Percentiles rank a stretch among this genome's conserved stretches.
These are phyloP conservation scores for Colletotrichum sp. DNA, from an alignment of 2,329 filamentous ascomycete species.

Conservation along the genomic window DNA sequence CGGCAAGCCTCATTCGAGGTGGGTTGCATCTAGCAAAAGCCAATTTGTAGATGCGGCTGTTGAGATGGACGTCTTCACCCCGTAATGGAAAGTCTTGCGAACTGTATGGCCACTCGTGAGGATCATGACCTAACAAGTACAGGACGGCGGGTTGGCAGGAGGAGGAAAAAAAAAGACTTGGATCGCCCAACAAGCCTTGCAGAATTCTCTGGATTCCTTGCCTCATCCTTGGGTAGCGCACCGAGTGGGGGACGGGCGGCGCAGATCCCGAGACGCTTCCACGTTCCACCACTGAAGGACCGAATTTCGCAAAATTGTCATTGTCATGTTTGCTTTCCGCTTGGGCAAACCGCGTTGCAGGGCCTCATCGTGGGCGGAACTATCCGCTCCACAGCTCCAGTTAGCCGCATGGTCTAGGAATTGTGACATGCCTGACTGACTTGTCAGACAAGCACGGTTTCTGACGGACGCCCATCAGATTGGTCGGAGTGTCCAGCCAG, in stretches of 20 bases:
- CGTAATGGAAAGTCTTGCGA: neutral
- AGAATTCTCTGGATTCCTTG: neutral
- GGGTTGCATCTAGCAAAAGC: neutral
- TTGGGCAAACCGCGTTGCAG: neutral
- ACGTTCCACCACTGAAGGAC: neutral
- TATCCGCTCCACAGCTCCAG: constrained; percentile 3
- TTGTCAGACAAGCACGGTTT: neutral
- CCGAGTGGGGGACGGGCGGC: neutral
- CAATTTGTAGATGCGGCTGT: neutral
- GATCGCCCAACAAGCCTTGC: neutral
- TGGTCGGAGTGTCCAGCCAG: neutral
- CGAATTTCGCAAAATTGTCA: neutral
- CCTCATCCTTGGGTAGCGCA: neutral
- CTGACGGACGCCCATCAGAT: neutral
- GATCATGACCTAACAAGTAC: neutral
- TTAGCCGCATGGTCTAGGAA: neutral
- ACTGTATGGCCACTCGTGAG: neutral
- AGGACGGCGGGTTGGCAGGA: neutral
- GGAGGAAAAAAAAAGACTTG: neutral
- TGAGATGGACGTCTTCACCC: neutral
- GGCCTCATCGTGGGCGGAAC: neutral
- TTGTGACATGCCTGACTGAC: neutral
- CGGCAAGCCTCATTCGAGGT: neutral
- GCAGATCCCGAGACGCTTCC: neutral
- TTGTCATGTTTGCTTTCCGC: neutral